These are phyloP conservation scores for Cornus florida DNA, from an alignment of 148 eudicot genomes.

Conservation along the genomic window DNA sequence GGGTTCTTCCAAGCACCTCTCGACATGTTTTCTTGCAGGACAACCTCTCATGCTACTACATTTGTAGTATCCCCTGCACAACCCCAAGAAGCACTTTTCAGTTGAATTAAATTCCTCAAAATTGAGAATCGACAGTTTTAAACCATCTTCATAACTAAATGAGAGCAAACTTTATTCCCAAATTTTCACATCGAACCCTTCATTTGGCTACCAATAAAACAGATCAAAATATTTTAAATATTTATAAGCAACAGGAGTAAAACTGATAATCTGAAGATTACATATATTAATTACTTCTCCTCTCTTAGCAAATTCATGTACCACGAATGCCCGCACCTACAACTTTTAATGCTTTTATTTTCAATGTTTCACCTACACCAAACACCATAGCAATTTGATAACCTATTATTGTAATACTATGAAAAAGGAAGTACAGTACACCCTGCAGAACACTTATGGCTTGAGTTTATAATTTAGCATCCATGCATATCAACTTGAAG, in stretches of 20 bases:
- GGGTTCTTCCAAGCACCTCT: slow-evolving; percentile 74
- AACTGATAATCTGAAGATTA: not conserved
- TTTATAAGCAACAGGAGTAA: not conserved
- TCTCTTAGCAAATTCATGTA: not conserved
- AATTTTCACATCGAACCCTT: not conserved
- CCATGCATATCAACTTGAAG: not conserved
- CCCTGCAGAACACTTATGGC: not conserved
- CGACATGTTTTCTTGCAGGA: slow-evolving; percentile 89
- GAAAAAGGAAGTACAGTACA: not conserved
- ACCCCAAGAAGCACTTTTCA: not conserved
- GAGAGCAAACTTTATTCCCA: not conserved
- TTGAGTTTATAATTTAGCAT: not conserved
- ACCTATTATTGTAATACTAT: not conserved
- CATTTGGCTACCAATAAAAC: not conserved
- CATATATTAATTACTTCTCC: not conserved
- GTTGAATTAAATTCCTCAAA: not conserved
- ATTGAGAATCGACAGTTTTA: not conserved
- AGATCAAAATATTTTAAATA: not conserved
- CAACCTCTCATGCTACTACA: slow-evolving; percentile 88
- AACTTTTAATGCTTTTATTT: not conserved
- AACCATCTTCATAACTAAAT: not conserved
- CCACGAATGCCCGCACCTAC: not conserved
- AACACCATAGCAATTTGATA: not conserved
- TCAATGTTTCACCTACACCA: not conserved
- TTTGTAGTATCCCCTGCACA: slow-evolving; percentile 63